Evolutionary conservation across 192 early-diverging fungal genomes (phyloP).

Genomic region (Globomyces pollinis-pini): DNA sequence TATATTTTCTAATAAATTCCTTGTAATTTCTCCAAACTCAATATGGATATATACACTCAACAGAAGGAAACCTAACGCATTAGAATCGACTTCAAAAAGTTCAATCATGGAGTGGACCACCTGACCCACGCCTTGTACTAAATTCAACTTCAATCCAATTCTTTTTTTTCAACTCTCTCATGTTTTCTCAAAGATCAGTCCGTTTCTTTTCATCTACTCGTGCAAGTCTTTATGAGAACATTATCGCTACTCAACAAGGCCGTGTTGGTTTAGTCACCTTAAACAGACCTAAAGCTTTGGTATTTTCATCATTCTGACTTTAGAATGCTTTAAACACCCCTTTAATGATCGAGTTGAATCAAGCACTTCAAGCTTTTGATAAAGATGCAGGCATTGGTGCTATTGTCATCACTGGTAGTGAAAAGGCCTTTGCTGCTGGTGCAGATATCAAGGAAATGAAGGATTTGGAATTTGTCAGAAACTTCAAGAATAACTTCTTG

Average conservation of each 20-base stretch:
- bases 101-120: no score
- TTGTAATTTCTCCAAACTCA: no score
- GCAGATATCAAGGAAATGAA: slow-evolving; percentile 99
- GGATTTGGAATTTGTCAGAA: slow-evolving; percentile 74
- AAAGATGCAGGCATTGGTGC: slow-evolving; percentile 70
- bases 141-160: no score
- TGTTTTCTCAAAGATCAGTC: neutral
- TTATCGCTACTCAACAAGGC: slow-evolving; percentile 28
- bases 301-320: no score
- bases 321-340: slow-evolving; percentile 91
- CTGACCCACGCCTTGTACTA: no score
- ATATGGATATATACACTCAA: no score
- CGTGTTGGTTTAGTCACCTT: slow-evolving; percentile 81
- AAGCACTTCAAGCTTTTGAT: slow-evolving; percentile 72
- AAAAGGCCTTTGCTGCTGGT: slow-evolving; percentile 95
- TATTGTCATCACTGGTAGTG: slow-evolving; percentile 90
- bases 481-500: slow-evolving; percentile 88
- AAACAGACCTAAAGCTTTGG: slow-evolving; percentile 93
- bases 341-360: slow-evolving; percentile 88
- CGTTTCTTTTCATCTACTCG: neutral
- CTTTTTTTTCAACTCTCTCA: neutral
- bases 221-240: slow-evolving; percentile 23
- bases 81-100: no score
- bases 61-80: no score
- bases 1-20: no score